phyloP scores from a whole-genome alignment of 1,284 basidiomycete genomes.

The Leccinum subspadiceum region DNA sequence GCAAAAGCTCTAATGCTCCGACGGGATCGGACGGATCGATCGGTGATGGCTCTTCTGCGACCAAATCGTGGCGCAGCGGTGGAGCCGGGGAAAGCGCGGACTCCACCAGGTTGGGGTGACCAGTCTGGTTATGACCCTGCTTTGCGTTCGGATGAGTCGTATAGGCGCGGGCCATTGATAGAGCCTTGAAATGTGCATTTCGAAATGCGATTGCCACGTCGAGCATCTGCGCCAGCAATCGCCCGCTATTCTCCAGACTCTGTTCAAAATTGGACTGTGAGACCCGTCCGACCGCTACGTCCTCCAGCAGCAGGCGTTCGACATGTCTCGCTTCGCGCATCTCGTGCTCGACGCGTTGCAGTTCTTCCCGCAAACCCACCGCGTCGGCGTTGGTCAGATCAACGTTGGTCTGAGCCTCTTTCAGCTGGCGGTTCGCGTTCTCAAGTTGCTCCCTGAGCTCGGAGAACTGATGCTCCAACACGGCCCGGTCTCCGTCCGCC shows the following conservation, averaged over 20 bases:
- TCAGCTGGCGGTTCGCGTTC: slow-evolving; percentile 55
- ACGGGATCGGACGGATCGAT: slow-evolving; percentile 73
- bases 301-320: slow-evolving; percentile 62
- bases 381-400: slow-evolving; percentile 65
- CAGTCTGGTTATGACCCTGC: slow-evolving; percentile 32
- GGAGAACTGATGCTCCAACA: slow-evolving; percentile 83
- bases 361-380: slow-evolving; percentile 64
- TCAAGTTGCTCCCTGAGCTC: slow-evolving; percentile 68
- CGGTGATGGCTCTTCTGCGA: slow-evolving; percentile 65
- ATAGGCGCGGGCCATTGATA: slow-evolving; percentile 60
- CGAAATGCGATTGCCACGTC: slow-evolving; percentile 75
- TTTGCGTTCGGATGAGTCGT: slow-evolving; percentile 54
- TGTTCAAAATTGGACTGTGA: slow-evolving; percentile 69
- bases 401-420: slow-evolving; percentile 55
- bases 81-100: slow-evolving; percentile 46
- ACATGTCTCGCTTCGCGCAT: slow-evolving; percentile 59
- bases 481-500: slow-evolving; percentile 87
- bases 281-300: slow-evolving; percentile 55
- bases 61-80: slow-evolving; percentile 48
- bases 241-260: slow-evolving; percentile 54
- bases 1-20: slow-evolving; percentile 63
- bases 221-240: slow-evolving; percentile 69
- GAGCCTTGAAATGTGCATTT: slow-evolving; percentile 67
- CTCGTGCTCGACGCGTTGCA: slow-evolving; percentile 68
- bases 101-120: slow-evolving; percentile 38